Percentiles rank a stretch among this genome's conserved stretches.
Evolutionary conservation across 768 basidiomycete species (phyloP).

Genomic region (Boletus reticulatus): DNA sequence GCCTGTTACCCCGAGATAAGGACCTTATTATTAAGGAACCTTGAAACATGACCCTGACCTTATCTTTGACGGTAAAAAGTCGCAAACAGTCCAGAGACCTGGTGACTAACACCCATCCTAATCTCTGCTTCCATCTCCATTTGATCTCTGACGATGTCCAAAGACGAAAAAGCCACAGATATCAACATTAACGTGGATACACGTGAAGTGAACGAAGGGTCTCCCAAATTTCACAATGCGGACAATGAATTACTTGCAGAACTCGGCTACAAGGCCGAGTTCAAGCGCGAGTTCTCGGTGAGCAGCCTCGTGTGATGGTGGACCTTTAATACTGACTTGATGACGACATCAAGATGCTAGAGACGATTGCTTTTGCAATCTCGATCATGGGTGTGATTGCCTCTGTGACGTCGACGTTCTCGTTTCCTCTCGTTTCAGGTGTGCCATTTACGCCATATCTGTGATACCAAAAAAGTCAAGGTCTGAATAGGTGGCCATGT

Average conservation of each 20-base stretch:
- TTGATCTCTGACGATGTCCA: conserved; percentile 10
- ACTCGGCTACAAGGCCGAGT: conserved; percentile 71
- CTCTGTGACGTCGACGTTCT: conserved; percentile 63
- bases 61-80: conserved; percentile 13
- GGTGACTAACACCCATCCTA: background rate
- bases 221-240: conserved; percentile 33
- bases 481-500: conserved; percentile 59
- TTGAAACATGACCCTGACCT: background rate
- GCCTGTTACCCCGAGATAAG: conserved; percentile 12
- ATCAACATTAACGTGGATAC: conserved; percentile 9
- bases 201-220: conserved; percentile 3
- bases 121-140: background rate
- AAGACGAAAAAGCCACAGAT: conserved; percentile 18
- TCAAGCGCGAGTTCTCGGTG: conserved; percentile 73
- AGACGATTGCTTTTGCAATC: conserved; percentile 65
- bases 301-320: background rate
- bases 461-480: background rate
- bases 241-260: conserved; percentile 60
- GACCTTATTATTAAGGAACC: conserved; percentile 1
- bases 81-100: background rate
- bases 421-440: conserved; percentile 63
- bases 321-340: background rate
- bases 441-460: conserved; percentile 10
- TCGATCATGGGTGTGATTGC: conserved; percentile 74
- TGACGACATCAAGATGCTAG: conserved; percentile 37